Percentiles rank a stretch among this genome's conserved stretches.
phyloP scores from a whole-genome alignment of 1,284 basidiomycete species.

The Fomitopsis betulina region DNA sequence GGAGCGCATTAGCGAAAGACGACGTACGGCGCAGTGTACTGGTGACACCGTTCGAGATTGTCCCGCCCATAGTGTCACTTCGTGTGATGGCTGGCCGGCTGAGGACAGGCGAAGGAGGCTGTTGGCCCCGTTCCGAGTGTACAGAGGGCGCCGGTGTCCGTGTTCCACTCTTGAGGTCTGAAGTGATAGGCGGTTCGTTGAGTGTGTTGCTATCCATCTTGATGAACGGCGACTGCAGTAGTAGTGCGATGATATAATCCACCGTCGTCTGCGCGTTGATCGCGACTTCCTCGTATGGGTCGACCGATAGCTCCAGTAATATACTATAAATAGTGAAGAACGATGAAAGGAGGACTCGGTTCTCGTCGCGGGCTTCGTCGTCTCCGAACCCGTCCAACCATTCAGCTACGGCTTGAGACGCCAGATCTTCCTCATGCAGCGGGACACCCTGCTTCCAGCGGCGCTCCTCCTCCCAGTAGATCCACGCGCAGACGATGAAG shows the following conservation, averaged over 20 bases:
- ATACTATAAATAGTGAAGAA: slow-evolving; percentile 93
- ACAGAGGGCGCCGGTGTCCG: slow-evolving; percentile 53
- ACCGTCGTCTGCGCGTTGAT: slow-evolving; percentile 87
- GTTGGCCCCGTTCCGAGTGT: slow-evolving; percentile 36
- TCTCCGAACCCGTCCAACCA: slow-evolving; percentile 71
- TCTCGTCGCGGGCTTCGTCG: slow-evolving; percentile 73
- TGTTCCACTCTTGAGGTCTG: slow-evolving; percentile 18
- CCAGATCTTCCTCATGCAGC: slow-evolving; percentile 60
- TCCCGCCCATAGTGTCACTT: slow-evolving; percentile 58
- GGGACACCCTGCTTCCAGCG: slow-evolving; percentile 40
- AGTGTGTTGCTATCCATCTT: slow-evolving; percentile 65
- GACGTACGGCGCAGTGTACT: slow-evolving; percentile 75
- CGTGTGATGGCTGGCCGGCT: slow-evolving; percentile 46
- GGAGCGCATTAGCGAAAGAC: slow-evolving; percentile 83
- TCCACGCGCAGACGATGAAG: slow-evolving; percentile 94
- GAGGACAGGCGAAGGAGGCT: slow-evolving; percentile 32
- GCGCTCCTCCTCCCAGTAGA: slow-evolving; percentile 87
- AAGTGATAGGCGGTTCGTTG: slow-evolving; percentile 41
- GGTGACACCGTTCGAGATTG: slow-evolving; percentile 53
- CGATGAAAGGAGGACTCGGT: slow-evolving; percentile 80
- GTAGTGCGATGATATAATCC: slow-evolving; percentile 88
- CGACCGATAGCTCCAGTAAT: slow-evolving; percentile 87
- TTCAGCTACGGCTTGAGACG: slow-evolving; percentile 66
- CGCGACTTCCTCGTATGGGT: slow-evolving; percentile 91
- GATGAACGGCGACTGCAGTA: slow-evolving; percentile 86